Evolutionary conservation across 805 yeast genomes (phyloP).

Genomic region (Saccharomycopsis sp.): DNA sequence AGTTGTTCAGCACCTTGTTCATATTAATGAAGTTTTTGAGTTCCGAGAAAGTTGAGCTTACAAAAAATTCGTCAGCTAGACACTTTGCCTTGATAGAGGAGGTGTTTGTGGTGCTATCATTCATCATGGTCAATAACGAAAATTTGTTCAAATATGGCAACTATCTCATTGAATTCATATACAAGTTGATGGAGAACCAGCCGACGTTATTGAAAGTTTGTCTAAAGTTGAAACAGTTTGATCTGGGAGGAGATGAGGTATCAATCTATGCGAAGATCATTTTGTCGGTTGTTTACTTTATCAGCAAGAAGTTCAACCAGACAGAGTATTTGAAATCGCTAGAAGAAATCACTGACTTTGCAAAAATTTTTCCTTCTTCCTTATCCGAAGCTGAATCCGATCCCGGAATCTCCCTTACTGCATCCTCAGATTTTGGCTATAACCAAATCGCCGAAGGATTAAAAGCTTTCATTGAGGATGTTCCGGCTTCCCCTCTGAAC

Average conservation of each 20-base stretch:
- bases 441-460: constrained; percentile 9
- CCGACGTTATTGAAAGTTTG: constrained; percentile 4
- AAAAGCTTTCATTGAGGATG: constrained; percentile 7
- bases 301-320: constrained; percentile 8
- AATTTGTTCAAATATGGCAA: constrained; percentile 17
- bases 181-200: constrained; percentile 17
- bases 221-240: background rate
- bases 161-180: constrained; percentile 18
- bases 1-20: constrained; percentile 28
- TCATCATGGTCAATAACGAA: constrained; percentile 20
- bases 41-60: constrained; percentile 20
- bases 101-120: constrained; percentile 23
- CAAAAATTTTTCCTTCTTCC: background rate
- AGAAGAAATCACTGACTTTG: background rate
- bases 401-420: background rate
- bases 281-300: constrained; percentile 12
- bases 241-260: too few species aligned
- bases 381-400: background rate
- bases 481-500: constrained; percentile 9
- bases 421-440: constrained; percentile 12
- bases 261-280: constrained; percentile 12
- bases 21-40: constrained; percentile 27
- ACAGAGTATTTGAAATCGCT: background rate
- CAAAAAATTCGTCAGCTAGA: constrained; percentile 14
- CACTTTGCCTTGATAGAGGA: constrained; percentile 26